These are phyloP conservation scores for Rhytidhysteron rufulum DNA, from an alignment of 2,329 filamentous ascomycete species.

Conservation along the genomic window DNA sequence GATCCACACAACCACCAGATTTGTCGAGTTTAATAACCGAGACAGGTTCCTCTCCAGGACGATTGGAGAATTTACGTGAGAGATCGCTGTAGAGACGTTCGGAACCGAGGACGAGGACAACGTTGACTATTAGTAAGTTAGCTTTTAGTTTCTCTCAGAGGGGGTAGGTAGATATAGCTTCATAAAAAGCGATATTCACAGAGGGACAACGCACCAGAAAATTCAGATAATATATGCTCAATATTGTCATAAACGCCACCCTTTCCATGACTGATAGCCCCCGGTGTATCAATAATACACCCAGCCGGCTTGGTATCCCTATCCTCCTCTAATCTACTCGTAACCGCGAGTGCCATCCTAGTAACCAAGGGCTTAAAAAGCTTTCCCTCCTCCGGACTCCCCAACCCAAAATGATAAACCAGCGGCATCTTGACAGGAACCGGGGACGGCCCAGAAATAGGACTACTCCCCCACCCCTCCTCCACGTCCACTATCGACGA, in stretches of 20 bases:
- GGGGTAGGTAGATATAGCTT: too few relatives aligned
- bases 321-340: conserved; percentile 74
- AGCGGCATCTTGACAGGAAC: conserved; percentile 89
- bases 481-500: conserved; percentile 84
- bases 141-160: too few relatives aligned
- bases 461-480: conserved; percentile 83
- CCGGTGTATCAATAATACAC: conserved; percentile 80
- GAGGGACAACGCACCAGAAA: conserved; percentile 57
- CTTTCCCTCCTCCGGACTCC: conserved; percentile 63
- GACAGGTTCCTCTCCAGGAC: conserved; percentile 61
- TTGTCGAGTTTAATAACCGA: conserved; percentile 75
- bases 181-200: too few relatives aligned
- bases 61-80: conserved; percentile 60
- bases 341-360: conserved; percentile 73
- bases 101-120: conserved; percentile 78
- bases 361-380: conserved; percentile 73
- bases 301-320: conserved; percentile 66
- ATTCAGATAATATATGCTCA: conserved; percentile 71
- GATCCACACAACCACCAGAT: conserved; percentile 78
- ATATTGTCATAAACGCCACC: conserved; percentile 69
- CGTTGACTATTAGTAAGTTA: conserved; percentile 57
- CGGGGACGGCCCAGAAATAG: conserved; percentile 82
- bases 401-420: conserved; percentile 81
- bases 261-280: conserved; percentile 62
- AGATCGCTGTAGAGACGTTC: conserved; percentile 73